phyloP scores from a whole-genome alignment of 345 rosid genomes.

The Iberis pinnata region DNA sequence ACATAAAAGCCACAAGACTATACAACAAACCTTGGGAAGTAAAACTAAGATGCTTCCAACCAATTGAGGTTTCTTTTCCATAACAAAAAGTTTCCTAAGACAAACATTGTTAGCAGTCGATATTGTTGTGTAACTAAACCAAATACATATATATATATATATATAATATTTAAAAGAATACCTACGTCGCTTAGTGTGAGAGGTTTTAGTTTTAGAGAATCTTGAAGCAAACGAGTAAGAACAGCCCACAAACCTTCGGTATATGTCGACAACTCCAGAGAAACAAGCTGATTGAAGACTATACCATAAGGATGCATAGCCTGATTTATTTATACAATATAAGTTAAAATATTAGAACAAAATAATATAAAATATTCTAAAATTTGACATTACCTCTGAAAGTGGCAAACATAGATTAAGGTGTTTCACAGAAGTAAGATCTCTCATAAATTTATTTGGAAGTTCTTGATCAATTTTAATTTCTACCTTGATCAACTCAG shows the following conservation, averaged over 20 bases:
- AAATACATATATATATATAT: too few species aligned
- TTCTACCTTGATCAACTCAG: neutral
- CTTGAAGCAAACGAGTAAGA: slow-evolving; percentile 6
- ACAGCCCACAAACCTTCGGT: slow-evolving; percentile 5
- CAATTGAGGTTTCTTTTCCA: neutral
- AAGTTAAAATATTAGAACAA: neutral
- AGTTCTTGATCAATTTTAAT: neutral
- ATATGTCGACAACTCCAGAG: neutral
- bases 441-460: neutral
- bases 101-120: neutral
- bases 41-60: slow-evolving; percentile 6
- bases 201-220: slow-evolving; percentile 1
- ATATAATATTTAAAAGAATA: too few species aligned
- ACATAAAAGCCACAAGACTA: slow-evolving; percentile 12
- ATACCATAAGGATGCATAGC: neutral
- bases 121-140: neutral
- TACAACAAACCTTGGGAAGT: neutral
- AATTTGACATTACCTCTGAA: neutral
- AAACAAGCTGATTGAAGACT: slow-evolving; percentile 12
- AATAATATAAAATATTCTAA: neutral
- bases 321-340: neutral
- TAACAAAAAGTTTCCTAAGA: neutral
- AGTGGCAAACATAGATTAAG: neutral
- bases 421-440: slow-evolving; percentile 5
- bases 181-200: slow-evolving; percentile 10